phyloP scores from a whole-genome alignment of 2,329 filamentous ascomycete species.

The Talaromyces sp. region DNA sequence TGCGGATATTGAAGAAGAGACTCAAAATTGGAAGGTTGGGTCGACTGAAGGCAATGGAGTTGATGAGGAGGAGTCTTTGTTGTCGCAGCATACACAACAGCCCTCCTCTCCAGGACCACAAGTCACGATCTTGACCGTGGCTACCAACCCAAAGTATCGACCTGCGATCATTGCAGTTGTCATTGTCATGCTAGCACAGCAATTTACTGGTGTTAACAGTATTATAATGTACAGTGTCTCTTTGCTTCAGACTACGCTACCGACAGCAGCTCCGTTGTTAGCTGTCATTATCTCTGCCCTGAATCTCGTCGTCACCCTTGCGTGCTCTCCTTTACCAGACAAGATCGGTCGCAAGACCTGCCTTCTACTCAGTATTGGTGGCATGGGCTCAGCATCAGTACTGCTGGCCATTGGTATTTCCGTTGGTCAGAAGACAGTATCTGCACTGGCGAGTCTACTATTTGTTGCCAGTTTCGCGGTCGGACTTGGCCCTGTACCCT shows the following conservation, averaged over 20 bases:
- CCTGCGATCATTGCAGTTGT: conserved; percentile 79
- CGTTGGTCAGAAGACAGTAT: conserved; percentile 68
- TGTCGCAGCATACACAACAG: conserved; percentile 58
- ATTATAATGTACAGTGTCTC: conserved; percentile 99
- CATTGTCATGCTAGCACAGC: conserved; percentile 88
- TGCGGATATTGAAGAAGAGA: conserved; percentile 71
- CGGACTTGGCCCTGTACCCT: conserved; percentile 89
- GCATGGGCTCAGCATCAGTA: conserved; percentile 78
- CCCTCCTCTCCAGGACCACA: conserved; percentile 64
- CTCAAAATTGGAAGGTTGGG: conserved; percentile 57
- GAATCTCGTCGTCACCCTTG: conserved; percentile 79
- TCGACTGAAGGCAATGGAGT: conserved; percentile 27
- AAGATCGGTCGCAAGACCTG: conserved; percentile 83
- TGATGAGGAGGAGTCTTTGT: conserved; percentile 70
- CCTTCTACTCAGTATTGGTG: conserved; percentile 75
- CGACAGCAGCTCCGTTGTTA: conserved; percentile 75
- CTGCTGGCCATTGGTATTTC: conserved; percentile 78
- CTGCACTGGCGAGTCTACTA: conserved; percentile 74
- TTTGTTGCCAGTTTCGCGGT: conserved; percentile 91
- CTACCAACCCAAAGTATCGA: conserved; percentile 66
- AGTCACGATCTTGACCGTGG: conserved; percentile 65
- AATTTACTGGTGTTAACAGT: conserved; percentile 91
- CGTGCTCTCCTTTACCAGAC: conserved; percentile 81
- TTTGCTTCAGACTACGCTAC: conserved; percentile 75
- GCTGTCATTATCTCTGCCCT: conserved; percentile 84